Evolutionary conservation across 1,284 basidiomycete species (phyloP).

Genomic region (Pseudozyma sp.): DNA sequence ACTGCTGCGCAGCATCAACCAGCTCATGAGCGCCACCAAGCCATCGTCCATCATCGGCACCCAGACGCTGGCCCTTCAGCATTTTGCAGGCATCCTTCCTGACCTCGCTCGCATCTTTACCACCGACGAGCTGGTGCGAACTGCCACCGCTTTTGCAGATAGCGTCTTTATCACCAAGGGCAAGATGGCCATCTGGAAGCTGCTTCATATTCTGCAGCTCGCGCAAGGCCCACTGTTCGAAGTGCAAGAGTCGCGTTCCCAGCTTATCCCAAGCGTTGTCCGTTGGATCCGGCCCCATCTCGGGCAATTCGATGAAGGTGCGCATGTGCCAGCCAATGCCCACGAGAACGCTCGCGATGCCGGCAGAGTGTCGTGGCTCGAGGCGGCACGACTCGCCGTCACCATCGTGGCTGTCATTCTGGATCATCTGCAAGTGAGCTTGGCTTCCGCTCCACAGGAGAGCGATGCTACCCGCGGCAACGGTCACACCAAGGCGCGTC

Average conservation of each 20-base stretch:
- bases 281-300: slow-evolving; percentile 95
- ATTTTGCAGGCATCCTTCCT: slow-evolving; percentile 91
- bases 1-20: slow-evolving; percentile 83
- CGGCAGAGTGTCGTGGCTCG: slow-evolving; percentile 87
- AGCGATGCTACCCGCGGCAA: slow-evolving; percentile 6
- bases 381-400: slow-evolving; percentile 80
- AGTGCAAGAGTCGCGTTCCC: slow-evolving; percentile 79
- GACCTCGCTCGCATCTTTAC: slow-evolving; percentile 73
- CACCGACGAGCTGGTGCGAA: slow-evolving; percentile 58
- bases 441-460: slow-evolving; percentile 14
- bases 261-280: slow-evolving; percentile 87
- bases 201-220: slow-evolving; percentile 91
- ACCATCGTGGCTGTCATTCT: slow-evolving; percentile 80
- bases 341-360: slow-evolving; percentile 67
- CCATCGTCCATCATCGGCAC: slow-evolving; percentile 91
- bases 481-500: slow-evolving; percentile 58
- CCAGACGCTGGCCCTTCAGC: slow-evolving; percentile 82
- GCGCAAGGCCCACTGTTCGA: slow-evolving; percentile 90
- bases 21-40: slow-evolving; percentile 84
- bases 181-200: slow-evolving; percentile 88
- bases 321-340: slow-evolving; percentile 27
- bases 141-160: slow-evolving; percentile 86
- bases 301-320: slow-evolving; percentile 79
- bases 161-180: slow-evolving; percentile 83
- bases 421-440: slow-evolving; percentile 79